A percentile compares a stretch with the other conserved stretches of the same genome.
phyloP scores from a whole-genome alignment of 257 asterid genomes.

The Voacanga thouarsii region DNA sequence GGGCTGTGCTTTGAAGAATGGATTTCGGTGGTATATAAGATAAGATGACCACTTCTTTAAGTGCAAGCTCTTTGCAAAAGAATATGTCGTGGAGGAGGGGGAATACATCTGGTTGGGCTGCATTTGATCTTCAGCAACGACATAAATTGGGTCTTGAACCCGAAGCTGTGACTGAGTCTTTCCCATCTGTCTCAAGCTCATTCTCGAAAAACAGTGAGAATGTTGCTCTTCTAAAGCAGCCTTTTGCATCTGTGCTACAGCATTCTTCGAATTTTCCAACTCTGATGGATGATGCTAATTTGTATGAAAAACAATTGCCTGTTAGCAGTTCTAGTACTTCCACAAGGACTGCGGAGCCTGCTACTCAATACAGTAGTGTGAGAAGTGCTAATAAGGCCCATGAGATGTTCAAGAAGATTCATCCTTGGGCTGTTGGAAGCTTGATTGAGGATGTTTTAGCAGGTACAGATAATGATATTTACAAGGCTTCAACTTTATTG shows the following conservation, averaged over 20 bases:
- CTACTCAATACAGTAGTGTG: background rate
- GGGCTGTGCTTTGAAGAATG: background rate
- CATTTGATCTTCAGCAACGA: slow-evolving; percentile 65
- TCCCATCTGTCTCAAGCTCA: slow-evolving; percentile 48
- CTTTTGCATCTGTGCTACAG: slow-evolving; percentile 56
- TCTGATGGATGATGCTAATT: slow-evolving; percentile 16
- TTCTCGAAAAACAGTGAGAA: slow-evolving; percentile 18
- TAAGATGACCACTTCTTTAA: slow-evolving; percentile 27
- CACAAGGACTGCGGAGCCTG: background rate
- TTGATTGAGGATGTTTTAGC: slow-evolving; percentile 72
- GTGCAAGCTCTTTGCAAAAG: slow-evolving; percentile 25
- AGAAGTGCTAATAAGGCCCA: slow-evolving; percentile 15
- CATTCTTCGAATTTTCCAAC: slow-evolving; percentile 39
- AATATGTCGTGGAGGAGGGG: slow-evolving; percentile 39
- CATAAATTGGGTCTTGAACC: slow-evolving; percentile 39
- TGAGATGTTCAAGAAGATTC: slow-evolving; percentile 45
- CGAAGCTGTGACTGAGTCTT: slow-evolving; percentile 41
- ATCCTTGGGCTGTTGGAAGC: slow-evolving; percentile 70
- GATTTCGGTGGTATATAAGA: slow-evolving; percentile 11
- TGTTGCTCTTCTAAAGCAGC: slow-evolving; percentile 33
- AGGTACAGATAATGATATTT: slow-evolving; percentile 46
- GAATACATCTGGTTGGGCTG: slow-evolving; percentile 78
- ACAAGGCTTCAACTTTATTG: slow-evolving; percentile 49
- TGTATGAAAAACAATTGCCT: slow-evolving; percentile 18
- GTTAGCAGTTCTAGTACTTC: slow-evolving; percentile 17